Evolutionary conservation across 139 green algal species (phyloP).

Genomic region (Chlamydomonas urium): DNA sequence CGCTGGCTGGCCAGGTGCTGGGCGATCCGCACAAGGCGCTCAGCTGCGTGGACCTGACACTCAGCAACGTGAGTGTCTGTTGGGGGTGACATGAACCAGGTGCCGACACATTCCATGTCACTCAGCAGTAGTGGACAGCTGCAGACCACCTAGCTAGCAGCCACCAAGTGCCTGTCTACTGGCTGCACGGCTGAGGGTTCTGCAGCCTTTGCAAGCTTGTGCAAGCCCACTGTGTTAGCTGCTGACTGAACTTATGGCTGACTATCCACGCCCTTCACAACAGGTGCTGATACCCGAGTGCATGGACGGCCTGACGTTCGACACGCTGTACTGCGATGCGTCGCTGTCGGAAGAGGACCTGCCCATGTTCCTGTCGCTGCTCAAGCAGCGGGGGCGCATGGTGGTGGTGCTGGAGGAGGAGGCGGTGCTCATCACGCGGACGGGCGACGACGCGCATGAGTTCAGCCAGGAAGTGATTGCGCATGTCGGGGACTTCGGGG

Average conservation of each 20-base stretch:
- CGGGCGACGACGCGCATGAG: constrained; percentile 37
- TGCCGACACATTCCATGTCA: too few species aligned
- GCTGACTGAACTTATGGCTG: not conserved
- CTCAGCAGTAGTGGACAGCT: too few species aligned
- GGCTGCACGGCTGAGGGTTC: too few species aligned
- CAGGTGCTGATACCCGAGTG: constrained; percentile 57
- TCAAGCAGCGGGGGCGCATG: constrained; percentile 48
- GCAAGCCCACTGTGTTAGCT: not conserved
- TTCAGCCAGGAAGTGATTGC: constrained; percentile 30
- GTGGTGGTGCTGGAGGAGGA: constrained; percentile 57
- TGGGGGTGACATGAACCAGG: too few species aligned
- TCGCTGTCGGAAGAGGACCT: constrained; percentile 52
- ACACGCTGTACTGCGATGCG: constrained; percentile 56
- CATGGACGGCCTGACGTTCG: constrained; percentile 46
- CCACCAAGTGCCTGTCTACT: too few species aligned
- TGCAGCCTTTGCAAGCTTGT: too few species aligned
- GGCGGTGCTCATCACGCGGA: constrained; percentile 46
- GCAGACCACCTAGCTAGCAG: too few species aligned
- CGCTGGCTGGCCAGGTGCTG: constrained; percentile 4
- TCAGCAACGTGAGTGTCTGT: constrained; percentile 22
- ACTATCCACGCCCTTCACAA: not conserved
- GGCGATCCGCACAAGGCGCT: not conserved
- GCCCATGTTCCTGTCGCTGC: constrained; percentile 50
- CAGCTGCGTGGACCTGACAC: constrained; percentile 1
- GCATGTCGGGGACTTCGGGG: constrained; percentile 45